phyloP scores from a whole-genome alignment of 2,329 filamentous ascomycete species.

The Orbilia javanica region DNA sequence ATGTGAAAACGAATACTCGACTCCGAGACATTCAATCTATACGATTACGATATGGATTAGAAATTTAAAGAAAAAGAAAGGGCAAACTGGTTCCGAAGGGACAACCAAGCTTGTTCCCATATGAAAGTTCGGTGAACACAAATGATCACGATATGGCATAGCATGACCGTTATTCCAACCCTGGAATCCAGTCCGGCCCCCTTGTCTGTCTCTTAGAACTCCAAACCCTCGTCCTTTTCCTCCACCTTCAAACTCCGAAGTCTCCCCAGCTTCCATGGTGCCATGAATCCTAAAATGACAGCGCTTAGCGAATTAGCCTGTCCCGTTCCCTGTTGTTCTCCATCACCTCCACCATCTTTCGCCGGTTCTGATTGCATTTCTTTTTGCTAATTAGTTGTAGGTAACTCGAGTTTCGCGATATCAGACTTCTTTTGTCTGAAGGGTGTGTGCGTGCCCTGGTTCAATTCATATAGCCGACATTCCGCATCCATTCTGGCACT shows the following conservation, averaged over 20 bases:
- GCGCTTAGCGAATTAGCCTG: constrained; percentile 58
- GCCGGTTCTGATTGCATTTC: constrained; percentile 41
- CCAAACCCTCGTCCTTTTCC: constrained; percentile 26
- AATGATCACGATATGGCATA: constrained; percentile 15
- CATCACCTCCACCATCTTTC: constrained; percentile 56
- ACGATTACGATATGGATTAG: constrained; percentile 11
- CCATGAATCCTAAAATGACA: constrained; percentile 59
- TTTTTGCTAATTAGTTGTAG: constrained; percentile 13
- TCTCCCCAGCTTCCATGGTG: constrained; percentile 55
- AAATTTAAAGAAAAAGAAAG: too few species aligned
- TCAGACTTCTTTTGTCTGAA: constrained; percentile 7
- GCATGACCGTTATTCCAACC: neutral
- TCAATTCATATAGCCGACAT: constrained; percentile 37
- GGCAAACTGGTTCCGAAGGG: constrained; percentile 22
- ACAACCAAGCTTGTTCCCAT: constrained; percentile 8
- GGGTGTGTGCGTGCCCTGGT: constrained; percentile 25
- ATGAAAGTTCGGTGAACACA: neutral
- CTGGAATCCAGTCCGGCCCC: neutral
- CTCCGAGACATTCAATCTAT: constrained; percentile 6
- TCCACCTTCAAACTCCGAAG: constrained; percentile 59
- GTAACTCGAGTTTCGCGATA: constrained; percentile 18
- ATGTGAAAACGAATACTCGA: neutral
- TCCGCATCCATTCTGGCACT: constrained; percentile 10
- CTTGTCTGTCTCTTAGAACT: constrained; percentile 4
- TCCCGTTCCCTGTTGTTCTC: constrained; percentile 40